Percentiles rank a stretch among this genome's conserved stretches.
Evolutionary conservation across 164 flowering plant genomes (phyloP).

Genomic region (Tetrastigma voinierianum): DNA sequence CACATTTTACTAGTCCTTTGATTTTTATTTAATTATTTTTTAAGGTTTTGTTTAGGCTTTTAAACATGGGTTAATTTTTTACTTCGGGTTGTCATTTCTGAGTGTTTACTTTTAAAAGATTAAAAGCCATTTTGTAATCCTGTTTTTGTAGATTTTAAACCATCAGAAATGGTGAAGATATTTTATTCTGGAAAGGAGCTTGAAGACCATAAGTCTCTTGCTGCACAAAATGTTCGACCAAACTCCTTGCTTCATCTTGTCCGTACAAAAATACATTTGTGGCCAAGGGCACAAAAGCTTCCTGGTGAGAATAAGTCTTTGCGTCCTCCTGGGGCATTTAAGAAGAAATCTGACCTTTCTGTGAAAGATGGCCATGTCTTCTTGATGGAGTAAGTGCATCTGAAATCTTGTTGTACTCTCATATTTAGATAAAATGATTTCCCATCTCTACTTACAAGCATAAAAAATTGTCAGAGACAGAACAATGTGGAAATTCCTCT

Average conservation of each 20-base stretch:
- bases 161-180: constrained; percentile 68
- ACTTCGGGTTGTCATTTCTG: neutral
- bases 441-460: too few species aligned
- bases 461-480: too few species aligned
- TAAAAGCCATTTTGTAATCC: neutral
- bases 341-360: constrained; percentile 94
- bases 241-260: constrained; percentile 94
- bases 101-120: neutral
- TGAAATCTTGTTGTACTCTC: neutral
- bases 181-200: constrained; percentile 82
- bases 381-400: constrained; percentile 86
- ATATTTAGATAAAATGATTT: neutral
- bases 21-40: neutral
- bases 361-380: constrained; percentile 95
- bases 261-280: constrained; percentile 74
- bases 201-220: constrained; percentile 70
- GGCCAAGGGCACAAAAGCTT: constrained; percentile 85
- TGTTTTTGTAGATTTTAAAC: constrained; percentile 66
- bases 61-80: neutral
- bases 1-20: neutral
- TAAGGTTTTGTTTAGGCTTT: neutral
- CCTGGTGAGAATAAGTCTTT: constrained; percentile 91
- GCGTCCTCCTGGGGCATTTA: constrained; percentile 99
- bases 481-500: too few species aligned
- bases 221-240: constrained; percentile 76